These are phyloP conservation scores for Olyra latifolia DNA, from an alignment of 176 grass and related monocot genomes.

Conservation along the genomic window DNA sequence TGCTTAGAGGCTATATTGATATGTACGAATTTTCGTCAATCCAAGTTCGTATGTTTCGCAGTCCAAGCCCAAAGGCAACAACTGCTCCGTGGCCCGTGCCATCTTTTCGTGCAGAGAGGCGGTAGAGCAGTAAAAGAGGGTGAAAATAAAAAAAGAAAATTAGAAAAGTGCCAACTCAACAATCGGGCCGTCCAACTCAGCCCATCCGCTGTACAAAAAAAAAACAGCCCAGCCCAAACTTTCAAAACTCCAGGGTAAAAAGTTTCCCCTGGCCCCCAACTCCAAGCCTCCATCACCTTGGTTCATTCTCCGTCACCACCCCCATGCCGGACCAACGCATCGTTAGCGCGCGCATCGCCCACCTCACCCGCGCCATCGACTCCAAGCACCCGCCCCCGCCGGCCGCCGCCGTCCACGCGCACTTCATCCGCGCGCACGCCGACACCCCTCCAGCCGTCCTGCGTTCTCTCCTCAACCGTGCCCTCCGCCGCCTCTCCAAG, in stretches of 20 bases:
- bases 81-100: background rate
- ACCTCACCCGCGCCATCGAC: conserved; percentile 36
- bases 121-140: background rate
- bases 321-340: conserved; percentile 26
- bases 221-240: background rate
- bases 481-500: conserved; percentile 52
- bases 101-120: background rate
- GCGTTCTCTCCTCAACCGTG: conserved; percentile 37
- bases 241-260: background rate
- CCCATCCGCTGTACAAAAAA: background rate
- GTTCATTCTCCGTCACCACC: no score
- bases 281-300: background rate
- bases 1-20: background rate
- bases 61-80: background rate
- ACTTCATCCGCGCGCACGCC: conserved; percentile 45
- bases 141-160: background rate
- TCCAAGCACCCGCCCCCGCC: conserved; percentile 31
- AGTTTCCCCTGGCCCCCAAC: background rate
- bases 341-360: background rate
- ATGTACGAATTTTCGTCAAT: background rate
- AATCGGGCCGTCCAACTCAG: background rate
- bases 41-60: no score
- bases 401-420: conserved; percentile 42
- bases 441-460: conserved; percentile 15
- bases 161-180: background rate